These are phyloP conservation scores for Cutaneotrichosporon mucoides DNA, from an alignment of 1,284 basidiomycete genomes.

Conservation along the genomic window DNA sequence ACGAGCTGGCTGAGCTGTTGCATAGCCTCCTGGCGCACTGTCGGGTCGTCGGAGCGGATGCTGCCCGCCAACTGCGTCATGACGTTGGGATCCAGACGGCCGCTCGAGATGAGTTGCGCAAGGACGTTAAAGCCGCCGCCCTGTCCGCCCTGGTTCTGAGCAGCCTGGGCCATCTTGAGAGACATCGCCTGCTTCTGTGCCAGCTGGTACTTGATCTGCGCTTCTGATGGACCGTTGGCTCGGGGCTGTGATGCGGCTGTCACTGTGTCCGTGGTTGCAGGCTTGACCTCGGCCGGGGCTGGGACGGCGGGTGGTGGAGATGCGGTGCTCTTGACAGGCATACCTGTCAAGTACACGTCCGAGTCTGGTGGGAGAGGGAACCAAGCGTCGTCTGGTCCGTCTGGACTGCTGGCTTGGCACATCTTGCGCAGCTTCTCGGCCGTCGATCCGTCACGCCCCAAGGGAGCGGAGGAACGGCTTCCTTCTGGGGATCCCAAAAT, in stretches of 20 bases:
- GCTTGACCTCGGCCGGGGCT: not conserved
- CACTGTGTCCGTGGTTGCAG: not conserved
- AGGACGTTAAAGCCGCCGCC: constrained; percentile 10
- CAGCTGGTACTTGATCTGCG: constrained; percentile 22
- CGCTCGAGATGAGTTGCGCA: constrained; percentile 10
- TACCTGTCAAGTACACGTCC: constrained; percentile 13
- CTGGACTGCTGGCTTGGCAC: constrained; percentile 15
- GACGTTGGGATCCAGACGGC: constrained; percentile 16
- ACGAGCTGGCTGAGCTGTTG: constrained; percentile 17
- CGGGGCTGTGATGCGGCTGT: not conserved
- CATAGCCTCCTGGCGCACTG: constrained; percentile 9
- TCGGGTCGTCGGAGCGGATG: constrained; percentile 13
- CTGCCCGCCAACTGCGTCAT: constrained; percentile 18
- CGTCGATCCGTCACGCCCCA: constrained; percentile 14
- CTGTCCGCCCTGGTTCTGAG: constrained; percentile 3
- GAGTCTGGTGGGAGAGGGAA: constrained; percentile 13
- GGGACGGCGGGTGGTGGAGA: not conserved
- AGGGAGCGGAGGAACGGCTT: not conserved
- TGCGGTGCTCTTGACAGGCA: constrained; percentile 6
- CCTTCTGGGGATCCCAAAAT: constrained; percentile 13
- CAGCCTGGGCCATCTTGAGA: constrained; percentile 20
- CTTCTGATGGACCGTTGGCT: constrained; percentile 14
- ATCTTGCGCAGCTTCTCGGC: constrained; percentile 22
- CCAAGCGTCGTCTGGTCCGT: constrained; percentile 13
- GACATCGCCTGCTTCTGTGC: constrained; percentile 22